Evolutionary conservation across 805 yeast species (phyloP), one percentile per base, ranked within the genome.

Genomic region (Cephaloascus fragrans): DNA sequence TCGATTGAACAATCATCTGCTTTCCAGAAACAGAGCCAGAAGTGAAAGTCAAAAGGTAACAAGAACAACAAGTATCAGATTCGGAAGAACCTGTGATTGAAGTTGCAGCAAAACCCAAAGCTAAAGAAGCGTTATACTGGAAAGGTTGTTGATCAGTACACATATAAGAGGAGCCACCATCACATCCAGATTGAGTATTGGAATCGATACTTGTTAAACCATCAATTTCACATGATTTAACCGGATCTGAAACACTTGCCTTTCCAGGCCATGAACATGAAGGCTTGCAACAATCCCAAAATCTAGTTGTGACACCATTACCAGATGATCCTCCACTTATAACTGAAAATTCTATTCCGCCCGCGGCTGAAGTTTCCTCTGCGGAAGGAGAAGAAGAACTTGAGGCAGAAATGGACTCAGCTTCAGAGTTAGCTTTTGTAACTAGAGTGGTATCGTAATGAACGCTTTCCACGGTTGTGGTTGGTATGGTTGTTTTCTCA

Each of bases 281-380:
- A 28, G 44, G 44, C 10, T 34, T 26, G 34, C 44, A 41, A 20
- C 44, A 41, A 26, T 41, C 44, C 35, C 39, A 41, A 36, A 39
- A 41, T 19, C 40, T 26, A 8, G 41, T 41, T 14, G 41, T 41
- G 12, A 15, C 15, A 31, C 41, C 44, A 23, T 37, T 15, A 18
- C 44, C 44, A 12, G 37, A 29, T 14, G 18, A 18, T 4, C 4
- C 43, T 40, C 34, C 40, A n/a, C n/a, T n/a, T n/a, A n/a, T n/a
- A n/a, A n/a, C n/a, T n/a, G n/a, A n/a, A n/a, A n/a, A n/a, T n/a
- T n/a, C n/a, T n/a, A n/a, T n/a, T n/a, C n/a, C n/a, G n/a, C n/a
- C n/a, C n/a, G n/a, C n/a, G n/a, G n/a, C n/a, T n/a, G n/a, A n/a
- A n/a, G n/a, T n/a, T n/a, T n/a, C n/a, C n/a, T n/a, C n/a, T n/a